Evolutionary conservation across 805 yeast species (phyloP), one percentile per base, ranked within the genome.

Genomic region (Clavispora santaluciae): DNA sequence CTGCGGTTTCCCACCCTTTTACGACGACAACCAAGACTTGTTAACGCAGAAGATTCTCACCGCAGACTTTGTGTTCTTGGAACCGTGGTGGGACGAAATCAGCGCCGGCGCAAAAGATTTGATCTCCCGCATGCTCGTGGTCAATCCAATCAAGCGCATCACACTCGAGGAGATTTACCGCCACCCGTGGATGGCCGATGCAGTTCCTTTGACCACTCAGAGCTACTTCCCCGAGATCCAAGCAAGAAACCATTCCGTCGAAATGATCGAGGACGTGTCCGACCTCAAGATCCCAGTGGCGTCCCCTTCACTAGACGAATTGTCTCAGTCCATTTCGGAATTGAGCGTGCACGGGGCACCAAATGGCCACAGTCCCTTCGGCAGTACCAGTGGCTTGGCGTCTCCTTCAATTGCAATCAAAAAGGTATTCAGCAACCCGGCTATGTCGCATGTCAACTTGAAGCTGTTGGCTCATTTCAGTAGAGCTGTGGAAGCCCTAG

Each of bases 1-100:
- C 25, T 93, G 98, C 67, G 99, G 99, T 3, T 93, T 93, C 65
- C 99, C 99, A 1, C 99, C 99, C 5, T 93, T 93, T 58, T 93
- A 89, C 62, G 95, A 87, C 57, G 93, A 86, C 56, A 68, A 81
- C 44, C 82, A 83, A 45, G 90, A 83, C 44, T 71, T 75, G 2
- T 70, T 86, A 44, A 85, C 95, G 4, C 83, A 78, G 49, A 83
- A 85, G 51, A 90, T 86, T 17, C 86, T 90, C n/a, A 69, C 68
- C 44, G 95, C 93, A 26, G 84, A 84, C 55, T 86, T 73, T 58
- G 79, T 85, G 10, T 86, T 86, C 51, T 65, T 86, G 50, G 68
- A 79, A 25, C 95, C 95, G 1, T 86, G 95, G 95, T 86, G 95
- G 95, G 95, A 86, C 59, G 93, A 86, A 49, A 83, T 86, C 26